Percentiles rank a stretch among this genome's conserved stretches.
phyloP scores from a whole-genome alignment of 805 yeast species.

The Candida morakotiae region DNA sequence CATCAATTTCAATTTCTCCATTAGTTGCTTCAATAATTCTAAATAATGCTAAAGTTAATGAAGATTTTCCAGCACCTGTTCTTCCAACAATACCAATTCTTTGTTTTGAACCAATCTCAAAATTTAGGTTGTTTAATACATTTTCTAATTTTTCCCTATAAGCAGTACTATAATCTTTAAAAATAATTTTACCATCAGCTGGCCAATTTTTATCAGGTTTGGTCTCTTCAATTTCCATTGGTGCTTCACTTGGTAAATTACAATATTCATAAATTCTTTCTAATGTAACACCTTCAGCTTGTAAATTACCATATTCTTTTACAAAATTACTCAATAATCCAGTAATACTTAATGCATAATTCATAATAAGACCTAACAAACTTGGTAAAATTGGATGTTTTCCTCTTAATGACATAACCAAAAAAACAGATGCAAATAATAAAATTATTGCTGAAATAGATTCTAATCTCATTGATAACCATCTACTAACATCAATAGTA shows the following conservation, averaged over 20 bases:
- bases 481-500: slow-evolving; percentile 59
- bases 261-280: slow-evolving; percentile 70
- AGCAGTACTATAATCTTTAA: slow-evolving; percentile 43
- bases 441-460: slow-evolving; percentile 35
- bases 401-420: slow-evolving; percentile 57
- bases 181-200: slow-evolving; percentile 38
- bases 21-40: slow-evolving; percentile 45
- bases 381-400: slow-evolving; percentile 55
- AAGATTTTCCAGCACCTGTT: slow-evolving; percentile 77
- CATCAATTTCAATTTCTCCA: slow-evolving; percentile 51
- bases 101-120: slow-evolving; percentile 48
- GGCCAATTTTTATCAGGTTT: slow-evolving; percentile 47
- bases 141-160: slow-evolving; percentile 55
- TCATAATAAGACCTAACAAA: slow-evolving; percentile 62
- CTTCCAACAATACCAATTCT: slow-evolving; percentile 81
- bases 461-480: slow-evolving; percentile 66
- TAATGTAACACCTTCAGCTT: slow-evolving; percentile 72
- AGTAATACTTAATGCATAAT: slow-evolving; percentile 54
- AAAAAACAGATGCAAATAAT: slow-evolving; percentile 47
- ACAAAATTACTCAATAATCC: slow-evolving; percentile 57
- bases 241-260: slow-evolving; percentile 60
- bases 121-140: slow-evolving; percentile 43
- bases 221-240: slow-evolving; percentile 43
- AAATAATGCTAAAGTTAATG: slow-evolving; percentile 59
- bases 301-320: slow-evolving; percentile 63